phyloP scores from a whole-genome alignment of 2,329 filamentous ascomycete species.

The Ceratocystis papillata region DNA sequence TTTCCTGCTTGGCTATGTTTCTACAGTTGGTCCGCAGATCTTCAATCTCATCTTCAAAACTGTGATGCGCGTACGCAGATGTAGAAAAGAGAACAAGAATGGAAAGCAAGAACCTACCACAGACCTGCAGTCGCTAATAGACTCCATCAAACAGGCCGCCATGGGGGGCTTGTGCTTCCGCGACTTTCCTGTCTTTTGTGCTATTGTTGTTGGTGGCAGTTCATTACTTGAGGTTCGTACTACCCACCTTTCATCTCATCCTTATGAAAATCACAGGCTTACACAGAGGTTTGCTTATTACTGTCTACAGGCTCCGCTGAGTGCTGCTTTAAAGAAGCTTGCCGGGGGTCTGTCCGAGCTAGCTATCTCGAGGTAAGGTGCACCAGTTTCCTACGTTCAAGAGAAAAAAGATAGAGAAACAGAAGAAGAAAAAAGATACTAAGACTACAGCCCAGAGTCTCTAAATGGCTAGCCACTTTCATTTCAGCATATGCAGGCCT shows the following conservation, averaged over 20 bases:
- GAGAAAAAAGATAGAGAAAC: too few species aligned
- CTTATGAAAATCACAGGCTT: conserved; percentile 4
- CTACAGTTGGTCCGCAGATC: conserved; percentile 46
- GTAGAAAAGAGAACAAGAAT: conserved; percentile 27
- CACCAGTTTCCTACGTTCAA: neutral
- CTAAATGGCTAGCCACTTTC: conserved; percentile 47
- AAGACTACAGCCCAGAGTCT: neutral
- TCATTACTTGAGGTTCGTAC: conserved; percentile 46
- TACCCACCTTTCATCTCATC: neutral
- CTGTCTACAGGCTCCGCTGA: conserved; percentile 18
- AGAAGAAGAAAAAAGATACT: neutral
- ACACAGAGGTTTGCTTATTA: neutral
- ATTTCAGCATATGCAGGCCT: conserved; percentile 48
- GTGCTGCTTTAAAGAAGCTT: conserved; percentile 19
- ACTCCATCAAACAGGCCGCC: conserved; percentile 33
- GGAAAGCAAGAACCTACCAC: neutral
- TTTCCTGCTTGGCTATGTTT: conserved; percentile 51
- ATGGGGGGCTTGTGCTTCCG: conserved; percentile 43
- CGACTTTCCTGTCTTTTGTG: conserved; percentile 54
- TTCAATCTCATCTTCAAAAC: conserved; percentile 45
- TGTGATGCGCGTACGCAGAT: conserved; percentile 31
- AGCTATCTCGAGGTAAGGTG: conserved; percentile 18
- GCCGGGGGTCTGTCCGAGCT: conserved; percentile 17
- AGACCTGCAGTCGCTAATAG: conserved; percentile 10
- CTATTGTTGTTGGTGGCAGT: conserved; percentile 47